phyloP scores from a whole-genome alignment of 768 basidiomycete genomes.

The Nevesoporus exiguus region DNA sequence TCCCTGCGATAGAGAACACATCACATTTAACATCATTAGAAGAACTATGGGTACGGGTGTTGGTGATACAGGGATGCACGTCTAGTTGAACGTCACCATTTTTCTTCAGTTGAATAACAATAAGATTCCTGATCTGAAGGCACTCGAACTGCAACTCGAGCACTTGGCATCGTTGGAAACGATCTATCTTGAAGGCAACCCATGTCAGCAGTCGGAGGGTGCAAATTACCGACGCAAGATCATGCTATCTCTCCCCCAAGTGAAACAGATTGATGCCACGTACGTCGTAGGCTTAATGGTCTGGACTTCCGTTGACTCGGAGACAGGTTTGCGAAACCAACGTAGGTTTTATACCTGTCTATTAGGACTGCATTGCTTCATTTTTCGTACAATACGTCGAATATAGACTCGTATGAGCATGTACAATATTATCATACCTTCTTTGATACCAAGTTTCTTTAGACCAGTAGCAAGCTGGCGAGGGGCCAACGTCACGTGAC shows the following conservation, averaged over 20 bases:
- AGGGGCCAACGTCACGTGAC: conserved; percentile 11
- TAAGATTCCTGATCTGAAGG: conserved; percentile 65
- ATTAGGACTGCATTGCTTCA: neutral
- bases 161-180: conserved; percentile 68
- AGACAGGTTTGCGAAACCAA: conserved; percentile 55
- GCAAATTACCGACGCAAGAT: conserved; percentile 84
- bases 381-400: conserved; percentile 45
- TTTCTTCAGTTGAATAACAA: conserved; percentile 80
- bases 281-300: conserved; percentile 49
- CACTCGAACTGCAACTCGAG: conserved; percentile 64
- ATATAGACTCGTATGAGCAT: neutral
- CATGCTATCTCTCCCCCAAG: conserved; percentile 80
- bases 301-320: neutral
- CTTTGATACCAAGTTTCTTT: neutral
- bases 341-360: conserved; percentile 67
- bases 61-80: neutral
- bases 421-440: neutral
- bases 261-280: conserved; percentile 96
- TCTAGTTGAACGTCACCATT: neutral
- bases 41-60: conserved; percentile 81
- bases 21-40: conserved; percentile 75
- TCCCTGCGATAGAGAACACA: conserved; percentile 75
- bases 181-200: conserved; percentile 93
- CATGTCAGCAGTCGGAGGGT: conserved; percentile 78
- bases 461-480: neutral